These are phyloP conservation scores for Fragilaria radians DNA, from an alignment of 108 stramenopile species.

Conservation along the genomic window DNA sequence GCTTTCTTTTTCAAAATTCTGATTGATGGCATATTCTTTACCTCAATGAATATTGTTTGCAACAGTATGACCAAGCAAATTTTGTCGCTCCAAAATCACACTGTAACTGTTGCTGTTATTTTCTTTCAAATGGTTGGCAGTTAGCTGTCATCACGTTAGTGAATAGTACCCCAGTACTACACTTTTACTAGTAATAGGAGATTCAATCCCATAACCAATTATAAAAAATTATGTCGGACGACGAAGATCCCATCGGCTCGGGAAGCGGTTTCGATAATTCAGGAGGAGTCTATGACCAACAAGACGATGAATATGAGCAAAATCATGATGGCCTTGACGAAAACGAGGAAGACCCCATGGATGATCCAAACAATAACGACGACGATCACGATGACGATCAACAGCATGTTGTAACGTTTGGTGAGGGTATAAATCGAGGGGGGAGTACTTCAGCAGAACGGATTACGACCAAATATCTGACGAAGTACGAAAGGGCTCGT, in stretches of 20 bases:
- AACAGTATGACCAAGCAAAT: too few species aligned
- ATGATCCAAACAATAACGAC: conserved; percentile 69
- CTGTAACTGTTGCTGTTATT: too few species aligned
- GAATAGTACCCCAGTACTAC: too few species aligned
- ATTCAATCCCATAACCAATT: too few species aligned
- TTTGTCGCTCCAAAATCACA: too few species aligned
- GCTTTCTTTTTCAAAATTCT: too few species aligned
- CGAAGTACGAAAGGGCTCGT: conserved; percentile 97
- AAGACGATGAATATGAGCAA: conserved; percentile 11
- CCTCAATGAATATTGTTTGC: too few species aligned
- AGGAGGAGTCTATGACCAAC: conserved; percentile 56
- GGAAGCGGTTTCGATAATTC: conserved; percentile 70
- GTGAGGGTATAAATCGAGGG: conserved; percentile 29
- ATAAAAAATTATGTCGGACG: conserved; percentile 92
- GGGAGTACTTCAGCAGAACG: conserved; percentile 49
- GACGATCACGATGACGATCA: too few species aligned
- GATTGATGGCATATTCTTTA: too few species aligned
- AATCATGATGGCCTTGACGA: conserved; percentile 36
- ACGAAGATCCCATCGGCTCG: conserved; percentile 63
- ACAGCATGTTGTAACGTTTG: conserved; percentile 30
- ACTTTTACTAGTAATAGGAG: too few species aligned
- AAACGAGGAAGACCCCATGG: conserved; percentile 40
- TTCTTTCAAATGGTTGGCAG: too few species aligned
- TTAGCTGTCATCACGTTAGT: too few species aligned
- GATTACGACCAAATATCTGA: conserved; percentile 93